Conservation (phyloP, 441 rosid species). For the Euphorbia schlechtendalii region DNA sequence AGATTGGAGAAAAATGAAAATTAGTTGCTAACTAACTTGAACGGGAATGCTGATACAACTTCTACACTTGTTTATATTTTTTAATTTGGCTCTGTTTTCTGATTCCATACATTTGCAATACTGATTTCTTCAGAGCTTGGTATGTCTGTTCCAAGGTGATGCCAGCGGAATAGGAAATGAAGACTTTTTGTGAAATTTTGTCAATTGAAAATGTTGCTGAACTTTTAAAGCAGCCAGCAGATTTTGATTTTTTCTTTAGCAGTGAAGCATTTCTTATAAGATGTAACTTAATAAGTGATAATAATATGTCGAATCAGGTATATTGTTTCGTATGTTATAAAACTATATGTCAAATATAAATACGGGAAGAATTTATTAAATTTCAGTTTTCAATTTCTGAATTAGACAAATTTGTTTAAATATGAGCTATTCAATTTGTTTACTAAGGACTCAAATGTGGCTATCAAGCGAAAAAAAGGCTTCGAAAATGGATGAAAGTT, state of each 20-base stretch:
- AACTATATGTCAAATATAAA: neutral
- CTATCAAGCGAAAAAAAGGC: no score
- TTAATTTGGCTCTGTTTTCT: conserved; percentile 9
- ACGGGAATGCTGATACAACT: conserved; percentile 1
- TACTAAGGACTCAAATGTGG: neutral
- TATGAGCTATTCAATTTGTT: neutral
- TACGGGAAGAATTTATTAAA: neutral
- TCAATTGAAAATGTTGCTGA: conserved; percentile 20
- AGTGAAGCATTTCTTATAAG: neutral
- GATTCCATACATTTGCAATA: conserved; percentile 21
- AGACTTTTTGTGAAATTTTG: conserved; percentile 31
- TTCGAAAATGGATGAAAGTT: no score
- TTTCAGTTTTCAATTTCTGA: neutral
- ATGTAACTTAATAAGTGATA: conserved; percentile 17
- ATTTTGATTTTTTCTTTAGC: conserved; percentile 14
- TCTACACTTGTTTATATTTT: conserved; percentile 7
- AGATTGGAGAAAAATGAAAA: conserved; percentile 87
- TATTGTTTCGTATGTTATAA: no score
- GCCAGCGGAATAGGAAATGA: conserved; percentile 12
- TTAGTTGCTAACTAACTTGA: conserved; percentile 34
- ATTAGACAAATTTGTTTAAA: neutral
- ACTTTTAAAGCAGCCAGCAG: conserved; percentile 20
- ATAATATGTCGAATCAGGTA: neutral
- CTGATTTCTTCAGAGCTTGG: conserved; percentile 56
- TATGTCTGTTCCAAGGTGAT: conserved; percentile 64